Evolutionary conservation across 2,329 filamentous ascomycete species (phyloP).

Genomic region (Leptographium flavum): DNA sequence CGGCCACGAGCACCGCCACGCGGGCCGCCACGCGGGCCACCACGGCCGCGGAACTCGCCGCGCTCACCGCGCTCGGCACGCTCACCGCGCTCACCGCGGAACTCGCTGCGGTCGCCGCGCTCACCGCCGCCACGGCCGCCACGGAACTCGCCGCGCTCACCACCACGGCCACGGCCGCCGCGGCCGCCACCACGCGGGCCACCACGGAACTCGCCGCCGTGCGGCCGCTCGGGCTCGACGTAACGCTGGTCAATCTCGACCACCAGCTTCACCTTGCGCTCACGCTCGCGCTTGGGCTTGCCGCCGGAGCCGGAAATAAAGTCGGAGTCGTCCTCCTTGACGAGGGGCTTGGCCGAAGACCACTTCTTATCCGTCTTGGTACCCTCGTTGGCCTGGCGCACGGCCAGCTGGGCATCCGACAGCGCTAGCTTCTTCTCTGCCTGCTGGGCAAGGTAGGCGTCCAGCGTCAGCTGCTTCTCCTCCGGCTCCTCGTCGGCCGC

Average conservation of each 20-base stretch:
- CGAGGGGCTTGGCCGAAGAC: conserved; percentile 63
- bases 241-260: conserved; percentile 80
- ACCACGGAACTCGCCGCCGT: no score
- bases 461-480: conserved; percentile 83
- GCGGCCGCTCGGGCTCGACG: conserved; percentile 53
- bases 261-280: conserved; percentile 82
- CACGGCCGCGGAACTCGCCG: conserved; percentile 19
- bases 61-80: conserved; percentile 23
- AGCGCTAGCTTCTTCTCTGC: conserved; percentile 64
- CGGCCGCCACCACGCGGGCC: conserved; percentile 33
- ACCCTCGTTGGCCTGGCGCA: conserved; percentile 89
- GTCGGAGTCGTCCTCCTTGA: conserved; percentile 53
- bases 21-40: conserved; percentile 27
- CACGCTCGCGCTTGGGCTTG: conserved; percentile 75
- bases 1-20: conserved; percentile 29
- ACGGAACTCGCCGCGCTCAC: conserved; percentile 20
- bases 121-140: conserved; percentile 31
- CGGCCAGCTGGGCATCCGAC: conserved; percentile 43
- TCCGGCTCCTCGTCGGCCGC: conserved; percentile 47
- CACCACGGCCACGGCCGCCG: conserved; percentile 24
- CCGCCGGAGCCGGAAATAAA: conserved; percentile 62
- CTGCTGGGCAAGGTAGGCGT: conserved; percentile 66
- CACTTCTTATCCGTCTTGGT: conserved; percentile 83
- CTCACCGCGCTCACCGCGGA: conserved; percentile 24
- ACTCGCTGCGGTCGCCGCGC: conserved; percentile 22